Conservation (phyloP, 768 basidiomycete species). For the Naganishia kalamii region DNA sequence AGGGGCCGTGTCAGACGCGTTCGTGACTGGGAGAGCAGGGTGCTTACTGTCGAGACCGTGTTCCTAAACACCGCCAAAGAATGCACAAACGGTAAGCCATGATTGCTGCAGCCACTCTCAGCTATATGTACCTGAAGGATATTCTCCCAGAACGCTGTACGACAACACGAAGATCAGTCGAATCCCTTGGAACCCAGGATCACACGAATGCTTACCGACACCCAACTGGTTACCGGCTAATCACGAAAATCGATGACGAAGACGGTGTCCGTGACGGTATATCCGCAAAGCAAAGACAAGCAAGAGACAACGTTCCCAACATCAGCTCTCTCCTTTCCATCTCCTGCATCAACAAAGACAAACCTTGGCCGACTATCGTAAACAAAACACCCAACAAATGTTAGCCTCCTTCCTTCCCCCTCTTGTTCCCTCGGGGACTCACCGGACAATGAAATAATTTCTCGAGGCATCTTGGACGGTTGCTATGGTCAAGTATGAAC, state of each 20-base stretch:
- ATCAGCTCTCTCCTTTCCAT: not conserved
- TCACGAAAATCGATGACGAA: not conserved
- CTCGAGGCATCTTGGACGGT: slow-evolving; percentile 43
- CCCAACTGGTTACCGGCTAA: slow-evolving; percentile 39
- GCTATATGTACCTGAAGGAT: slow-evolving; percentile 67
- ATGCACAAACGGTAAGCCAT: not conserved
- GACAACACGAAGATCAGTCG: not conserved
- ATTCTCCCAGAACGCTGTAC: slow-evolving; percentile 70
- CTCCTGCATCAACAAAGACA: not conserved
- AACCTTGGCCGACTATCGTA: slow-evolving; percentile 30
- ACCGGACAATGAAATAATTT: slow-evolving; percentile 43
- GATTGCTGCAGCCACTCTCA: slow-evolving; percentile 34
- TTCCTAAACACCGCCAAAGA: slow-evolving; percentile 28
- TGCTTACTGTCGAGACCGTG: slow-evolving; percentile 36
- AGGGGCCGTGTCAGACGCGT: slow-evolving; percentile 5
- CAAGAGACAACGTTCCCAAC: too few species aligned
- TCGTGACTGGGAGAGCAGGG: not conserved
- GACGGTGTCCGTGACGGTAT: too few species aligned
- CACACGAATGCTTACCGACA: not conserved
- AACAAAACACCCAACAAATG: slow-evolving; percentile 2
- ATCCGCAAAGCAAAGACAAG: too few species aligned
- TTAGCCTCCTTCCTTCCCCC: not conserved
- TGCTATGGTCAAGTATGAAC: too few species aligned
- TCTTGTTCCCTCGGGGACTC: too few species aligned
- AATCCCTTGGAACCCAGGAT: not conserved